Evolutionary conservation across 768 basidiomycete species (phyloP), one percentile per base, ranked within the genome.

Genomic region (Mycena metata): DNA sequence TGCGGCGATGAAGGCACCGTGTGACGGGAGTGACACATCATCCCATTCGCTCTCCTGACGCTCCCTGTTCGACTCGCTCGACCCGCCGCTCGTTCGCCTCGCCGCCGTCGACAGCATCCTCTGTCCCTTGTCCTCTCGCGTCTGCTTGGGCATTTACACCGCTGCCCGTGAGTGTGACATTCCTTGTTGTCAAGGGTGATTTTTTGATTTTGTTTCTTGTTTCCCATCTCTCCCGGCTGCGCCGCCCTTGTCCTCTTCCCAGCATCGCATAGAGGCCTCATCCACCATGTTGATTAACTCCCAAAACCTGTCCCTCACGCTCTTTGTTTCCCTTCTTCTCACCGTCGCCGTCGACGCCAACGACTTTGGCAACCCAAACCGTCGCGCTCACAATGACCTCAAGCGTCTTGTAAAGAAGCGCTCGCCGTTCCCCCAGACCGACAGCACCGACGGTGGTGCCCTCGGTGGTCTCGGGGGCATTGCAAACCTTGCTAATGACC

Each of bases 401-500:
- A 87, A 88, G 74, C 90, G 92, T 74, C 79, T 94, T 77, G 76
- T 94, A 72, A 91, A 84, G 81, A 93, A 91, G 76, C 90, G 92
- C 42, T 76, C 81, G 5, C 82, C 85, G 1, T 67, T 73, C 47
- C 66, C 76, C 61, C 75, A 76, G 63, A 69, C 69, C 39, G 39
- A 9, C 39, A 10, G 15, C 39, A 39, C 39, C 11, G 39, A 39
- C 39, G 39, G 39, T 39, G 39, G 39, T 39, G 5, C 11, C 35
- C 64, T 63, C 47, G 45, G 39, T 17, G 67, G 65, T 65, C 60
- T 30, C 64, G 66, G 69, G 23, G 21, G 64, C 56, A 42, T 72
- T n/a, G 56, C 64, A 24, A 69, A 77, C 55, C 76, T 81, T 67
- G 78, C 77, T 64, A 73, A 5, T 58, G 45, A 61, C 57, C 74